These are phyloP conservation scores for Smallanthus sonchifolius DNA, from an alignment of 129 eudicot genomes.

Conservation along the genomic window DNA sequence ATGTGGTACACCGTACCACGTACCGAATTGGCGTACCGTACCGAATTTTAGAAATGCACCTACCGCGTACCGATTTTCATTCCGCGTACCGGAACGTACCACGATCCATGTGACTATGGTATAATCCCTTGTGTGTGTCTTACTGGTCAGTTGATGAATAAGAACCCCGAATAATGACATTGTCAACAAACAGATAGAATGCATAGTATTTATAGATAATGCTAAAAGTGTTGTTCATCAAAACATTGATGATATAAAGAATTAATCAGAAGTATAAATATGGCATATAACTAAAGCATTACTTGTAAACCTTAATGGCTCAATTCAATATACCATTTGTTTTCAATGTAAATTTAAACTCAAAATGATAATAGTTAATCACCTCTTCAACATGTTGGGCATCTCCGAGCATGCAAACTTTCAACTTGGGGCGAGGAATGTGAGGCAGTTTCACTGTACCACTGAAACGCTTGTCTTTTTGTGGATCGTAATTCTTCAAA, in stretches of 20 bases:
- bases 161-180: neutral
- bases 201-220: neutral
- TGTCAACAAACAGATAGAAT: neutral
- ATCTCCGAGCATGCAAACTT: slow-evolving; percentile 66
- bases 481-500: slow-evolving; percentile 53
- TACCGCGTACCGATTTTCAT: too few relatives aligned
- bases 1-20: too few relatives aligned
- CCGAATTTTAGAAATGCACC: too few relatives aligned
- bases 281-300: neutral
- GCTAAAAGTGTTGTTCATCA: neutral
- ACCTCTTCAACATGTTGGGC: slow-evolving; percentile 66
- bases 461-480: slow-evolving; percentile 61
- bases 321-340: neutral
- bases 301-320: neutral
- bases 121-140: too few relatives aligned
- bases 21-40: too few relatives aligned
- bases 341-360: neutral
- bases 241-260: neutral
- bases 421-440: slow-evolving; percentile 56
- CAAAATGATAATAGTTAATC: neutral
- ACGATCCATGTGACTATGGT: too few relatives aligned
- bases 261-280: neutral
- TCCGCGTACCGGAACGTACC: too few relatives aligned
- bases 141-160: neutral
- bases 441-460: slow-evolving; percentile 54